Percentiles rank a stretch among this genome's conserved stretches.
Conservation (phyloP, 202 grass and related monocot species). For the Carex sylvatica region DNA sequence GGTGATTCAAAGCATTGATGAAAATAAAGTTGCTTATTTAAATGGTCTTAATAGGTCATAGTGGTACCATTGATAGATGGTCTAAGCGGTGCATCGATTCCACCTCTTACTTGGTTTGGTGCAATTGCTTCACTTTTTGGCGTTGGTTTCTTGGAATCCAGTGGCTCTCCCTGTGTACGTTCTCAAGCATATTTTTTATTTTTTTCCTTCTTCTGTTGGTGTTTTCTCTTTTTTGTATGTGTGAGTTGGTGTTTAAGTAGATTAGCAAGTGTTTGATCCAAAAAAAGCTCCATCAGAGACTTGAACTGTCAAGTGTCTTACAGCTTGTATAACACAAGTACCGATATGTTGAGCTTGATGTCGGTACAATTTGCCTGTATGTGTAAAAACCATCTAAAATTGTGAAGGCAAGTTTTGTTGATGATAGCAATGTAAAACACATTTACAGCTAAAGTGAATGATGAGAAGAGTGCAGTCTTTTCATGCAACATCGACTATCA, state of each 20-base stretch:
- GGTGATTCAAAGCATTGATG: neutral
- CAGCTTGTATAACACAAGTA: neutral
- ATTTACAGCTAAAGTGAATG: neutral
- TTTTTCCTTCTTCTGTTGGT: neutral
- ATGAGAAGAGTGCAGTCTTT: slow-evolving; percentile 5
- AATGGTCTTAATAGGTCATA: slow-evolving; percentile 52
- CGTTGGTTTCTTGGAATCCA: slow-evolving; percentile 70
- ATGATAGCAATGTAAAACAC: neutral
- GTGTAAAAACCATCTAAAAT: neutral
- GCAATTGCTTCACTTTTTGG: slow-evolving; percentile 57
- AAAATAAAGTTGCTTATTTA: neutral
- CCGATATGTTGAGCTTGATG: neutral
- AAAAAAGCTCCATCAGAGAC: neutral
- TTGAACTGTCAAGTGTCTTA: neutral
- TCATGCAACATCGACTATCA: neutral
- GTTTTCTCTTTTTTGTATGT: neutral
- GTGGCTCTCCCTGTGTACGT: slow-evolving; percentile 80
- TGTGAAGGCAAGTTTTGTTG: neutral
- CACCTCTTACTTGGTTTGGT: slow-evolving; percentile 73
- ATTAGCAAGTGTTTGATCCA: neutral
- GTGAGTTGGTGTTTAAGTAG: neutral
- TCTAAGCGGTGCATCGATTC: slow-evolving; percentile 56
- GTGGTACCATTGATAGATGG: slow-evolving; percentile 87
- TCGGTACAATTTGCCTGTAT: neutral
- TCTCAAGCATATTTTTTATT: neutral